Percentiles rank a stretch among this genome's conserved stretches.
Conservation (phyloP, 2,329 filamentous ascomycete genomes). For the Fusarium multiceps region DNA sequence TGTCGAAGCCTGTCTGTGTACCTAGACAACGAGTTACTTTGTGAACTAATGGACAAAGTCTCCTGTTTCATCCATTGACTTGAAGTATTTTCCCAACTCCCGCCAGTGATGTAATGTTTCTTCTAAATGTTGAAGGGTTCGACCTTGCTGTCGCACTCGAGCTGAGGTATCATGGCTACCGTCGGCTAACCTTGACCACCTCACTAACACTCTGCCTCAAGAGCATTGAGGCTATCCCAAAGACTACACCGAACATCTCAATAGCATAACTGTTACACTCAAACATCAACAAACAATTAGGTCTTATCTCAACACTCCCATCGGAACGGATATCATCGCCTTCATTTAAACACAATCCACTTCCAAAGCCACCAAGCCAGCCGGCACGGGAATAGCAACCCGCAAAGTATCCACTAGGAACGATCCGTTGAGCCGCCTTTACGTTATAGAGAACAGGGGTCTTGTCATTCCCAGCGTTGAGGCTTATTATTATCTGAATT, state of each 20-base stretch:
- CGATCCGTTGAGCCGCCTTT: slow-evolving; percentile 26
- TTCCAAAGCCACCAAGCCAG: not conserved
- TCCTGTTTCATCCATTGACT: not conserved
- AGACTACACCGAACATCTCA: not conserved
- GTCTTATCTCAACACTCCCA: not conserved
- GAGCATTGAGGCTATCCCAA: not conserved
- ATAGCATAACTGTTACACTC: not conserved
- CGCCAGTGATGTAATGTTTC: not conserved
- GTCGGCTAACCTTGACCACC: not conserved
- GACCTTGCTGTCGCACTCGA: not conserved
- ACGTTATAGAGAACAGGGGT: slow-evolving; percentile 28
- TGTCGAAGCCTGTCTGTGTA: not conserved
- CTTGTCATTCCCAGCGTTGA: not conserved
- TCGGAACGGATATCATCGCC: not conserved
- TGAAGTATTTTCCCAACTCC: accelerated
- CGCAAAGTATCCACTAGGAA: not conserved
- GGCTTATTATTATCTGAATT: not conserved
- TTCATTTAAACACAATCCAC: not conserved
- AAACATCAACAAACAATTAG: not conserved
- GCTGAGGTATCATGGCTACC: not conserved
- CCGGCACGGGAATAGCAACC: not conserved
- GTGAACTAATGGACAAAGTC: not conserved
- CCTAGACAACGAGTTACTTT: not conserved
- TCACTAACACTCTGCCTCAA: not conserved
- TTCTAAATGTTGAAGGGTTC: not conserved